Conservation (phyloP, 2,329 filamentous ascomycete genomes). For the Claviceps maximensis region DNA sequence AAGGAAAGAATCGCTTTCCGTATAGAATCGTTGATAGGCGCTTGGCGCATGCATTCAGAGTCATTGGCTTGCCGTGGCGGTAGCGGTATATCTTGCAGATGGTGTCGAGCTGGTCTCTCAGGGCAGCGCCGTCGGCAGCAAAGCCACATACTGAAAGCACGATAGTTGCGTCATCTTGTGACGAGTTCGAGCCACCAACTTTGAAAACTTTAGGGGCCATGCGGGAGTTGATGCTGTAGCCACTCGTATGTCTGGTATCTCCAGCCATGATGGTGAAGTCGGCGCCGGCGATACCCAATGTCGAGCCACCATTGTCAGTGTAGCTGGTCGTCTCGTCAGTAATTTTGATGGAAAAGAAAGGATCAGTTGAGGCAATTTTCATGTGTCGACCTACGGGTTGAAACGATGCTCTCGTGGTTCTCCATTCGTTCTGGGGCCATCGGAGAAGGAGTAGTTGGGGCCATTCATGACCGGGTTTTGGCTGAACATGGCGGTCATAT, state of each 20-base stretch:
- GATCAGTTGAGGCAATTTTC: too few relatives aligned
- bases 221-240: slow-evolving; percentile 98
- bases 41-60: slow-evolving; percentile 86
- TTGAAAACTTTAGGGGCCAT: slow-evolving; percentile 94
- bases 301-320: slow-evolving; percentile 95
- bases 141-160: slow-evolving; percentile 92
- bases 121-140: slow-evolving; percentile 82
- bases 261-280: slow-evolving; percentile 95
- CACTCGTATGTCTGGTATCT: slow-evolving; percentile 88
- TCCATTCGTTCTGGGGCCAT: slow-evolving; percentile 41
- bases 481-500: slow-evolving; percentile 55
- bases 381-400: slow-evolving; percentile 60
- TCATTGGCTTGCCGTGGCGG: slow-evolving; percentile 94
- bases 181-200: slow-evolving; percentile 80
- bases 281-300: slow-evolving; percentile 82
- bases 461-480: slow-evolving; percentile 57
- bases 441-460: slow-evolving; percentile 55
- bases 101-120: slow-evolving; percentile 86
- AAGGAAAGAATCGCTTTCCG: slow-evolving; percentile 96
- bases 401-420: slow-evolving; percentile 66
- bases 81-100: slow-evolving; percentile 99
- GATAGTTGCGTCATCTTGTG: slow-evolving; percentile 73
- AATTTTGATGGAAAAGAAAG: not conserved
- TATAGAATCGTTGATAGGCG: slow-evolving; percentile 92
- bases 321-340: slow-evolving; percentile 43